phyloP scores from a whole-genome alignment of 345 rosid species.

The Microcos paniculata region DNA sequence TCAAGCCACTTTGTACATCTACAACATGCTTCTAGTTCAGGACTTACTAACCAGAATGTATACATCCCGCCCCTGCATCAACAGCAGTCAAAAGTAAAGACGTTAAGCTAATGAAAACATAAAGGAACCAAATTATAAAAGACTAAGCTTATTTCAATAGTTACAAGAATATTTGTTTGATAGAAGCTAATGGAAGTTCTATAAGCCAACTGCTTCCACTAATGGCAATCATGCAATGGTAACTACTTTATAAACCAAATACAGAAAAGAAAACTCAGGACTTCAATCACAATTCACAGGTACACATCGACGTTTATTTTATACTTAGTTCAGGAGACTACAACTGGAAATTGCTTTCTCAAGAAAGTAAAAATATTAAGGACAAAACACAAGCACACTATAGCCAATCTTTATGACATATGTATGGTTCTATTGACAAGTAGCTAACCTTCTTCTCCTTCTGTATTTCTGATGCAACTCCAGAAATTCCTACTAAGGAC shows the following conservation, averaged over 20 bases:
- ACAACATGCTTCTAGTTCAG: constrained; percentile 25
- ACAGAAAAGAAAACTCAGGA: neutral
- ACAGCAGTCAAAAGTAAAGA: constrained; percentile 22
- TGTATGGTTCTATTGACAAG: neutral
- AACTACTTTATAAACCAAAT: neutral
- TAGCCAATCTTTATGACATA: neutral
- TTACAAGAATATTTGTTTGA: neutral
- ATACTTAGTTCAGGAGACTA: neutral
- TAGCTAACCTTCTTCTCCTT: constrained; percentile 82
- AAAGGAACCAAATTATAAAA: neutral
- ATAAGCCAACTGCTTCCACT: neutral
- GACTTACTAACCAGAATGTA: constrained; percentile 84
- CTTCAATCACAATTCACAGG: neutral
- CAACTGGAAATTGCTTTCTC: neutral
- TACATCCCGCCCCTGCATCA: constrained; percentile 95
- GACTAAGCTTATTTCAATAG: neutral
- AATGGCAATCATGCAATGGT: neutral
- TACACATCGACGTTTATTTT: neutral
- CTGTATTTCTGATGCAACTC: constrained; percentile 88
- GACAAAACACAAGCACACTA: neutral
- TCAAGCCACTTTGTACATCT: constrained; percentile 6
- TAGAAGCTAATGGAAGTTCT: neutral
- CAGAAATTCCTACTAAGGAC: constrained; percentile 76
- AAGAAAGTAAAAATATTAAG: neutral
- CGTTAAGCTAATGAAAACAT: constrained; percentile 21